These are phyloP conservation scores for Phlebiopsis gigantea DNA, from an alignment of 768 basidiomycete species.

Conservation along the genomic window DNA sequence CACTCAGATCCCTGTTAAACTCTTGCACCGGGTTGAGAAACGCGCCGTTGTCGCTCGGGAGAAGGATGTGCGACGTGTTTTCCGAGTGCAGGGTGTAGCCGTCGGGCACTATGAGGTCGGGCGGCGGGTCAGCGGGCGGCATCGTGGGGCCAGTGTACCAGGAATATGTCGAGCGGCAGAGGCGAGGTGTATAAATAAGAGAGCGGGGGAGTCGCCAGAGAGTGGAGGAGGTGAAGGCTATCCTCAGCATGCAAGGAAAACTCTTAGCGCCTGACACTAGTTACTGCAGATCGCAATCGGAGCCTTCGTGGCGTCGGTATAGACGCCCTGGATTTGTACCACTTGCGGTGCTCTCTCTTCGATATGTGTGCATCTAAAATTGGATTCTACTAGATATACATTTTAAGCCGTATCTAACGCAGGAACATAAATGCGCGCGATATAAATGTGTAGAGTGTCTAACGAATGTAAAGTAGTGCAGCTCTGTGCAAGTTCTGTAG, in stretches of 20 bases:
- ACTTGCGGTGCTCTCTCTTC: too few relatives aligned
- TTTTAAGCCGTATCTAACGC: too few relatives aligned
- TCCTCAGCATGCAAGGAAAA: not conserved
- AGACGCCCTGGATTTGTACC: too few relatives aligned
- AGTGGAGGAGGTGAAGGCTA: not conserved
- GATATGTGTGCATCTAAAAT: too few relatives aligned
- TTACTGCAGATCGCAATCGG: not conserved
- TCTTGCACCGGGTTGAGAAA: slow-evolving; percentile 98
- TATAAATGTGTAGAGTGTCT: not conserved
- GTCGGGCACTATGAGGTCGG: slow-evolving; percentile 48
- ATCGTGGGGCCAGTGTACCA: not conserved
- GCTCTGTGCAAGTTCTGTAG: not conserved
- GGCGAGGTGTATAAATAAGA: not conserved
- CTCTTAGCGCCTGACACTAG: not conserved
- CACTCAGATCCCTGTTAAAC: slow-evolving; percentile 92
- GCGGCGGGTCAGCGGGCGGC: not conserved
- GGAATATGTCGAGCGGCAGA: not conserved
- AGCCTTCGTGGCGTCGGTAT: not conserved
- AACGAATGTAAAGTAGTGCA: not conserved
- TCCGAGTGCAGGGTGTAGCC: slow-evolving; percentile 79
- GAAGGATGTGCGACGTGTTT: slow-evolving; percentile 75
- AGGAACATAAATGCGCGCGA: too few relatives aligned
- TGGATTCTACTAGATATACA: too few relatives aligned
- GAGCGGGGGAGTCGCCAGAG: not conserved
- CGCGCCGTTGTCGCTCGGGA: slow-evolving; percentile 71